Percentiles rank a stretch among this genome's conserved stretches.
phyloP scores from a whole-genome alignment of 331 rosid genomes.

The Rosa hybrid region DNA sequence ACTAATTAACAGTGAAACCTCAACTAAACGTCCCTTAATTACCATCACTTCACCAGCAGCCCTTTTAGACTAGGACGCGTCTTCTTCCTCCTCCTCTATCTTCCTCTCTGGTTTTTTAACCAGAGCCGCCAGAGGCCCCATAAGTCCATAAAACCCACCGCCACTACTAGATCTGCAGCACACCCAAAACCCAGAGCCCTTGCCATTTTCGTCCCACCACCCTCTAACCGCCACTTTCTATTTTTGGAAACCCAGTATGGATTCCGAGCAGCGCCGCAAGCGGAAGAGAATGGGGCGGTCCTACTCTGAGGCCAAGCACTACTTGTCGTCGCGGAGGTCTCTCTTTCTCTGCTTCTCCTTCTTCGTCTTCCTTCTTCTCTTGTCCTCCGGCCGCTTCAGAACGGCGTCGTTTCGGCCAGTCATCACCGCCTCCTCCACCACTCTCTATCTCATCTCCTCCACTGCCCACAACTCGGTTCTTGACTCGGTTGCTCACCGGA shows the following conservation, averaged over 20 bases:
- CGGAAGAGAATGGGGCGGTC: conserved; percentile 54
- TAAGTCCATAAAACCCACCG: not conserved
- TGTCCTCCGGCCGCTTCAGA: conserved; percentile 48
- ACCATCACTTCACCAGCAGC: conserved; percentile 15
- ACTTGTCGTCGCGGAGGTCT: conserved; percentile 53
- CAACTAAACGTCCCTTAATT: not conserved
- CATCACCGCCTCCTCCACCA: conserved; percentile 50
- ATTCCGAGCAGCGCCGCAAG: conserved; percentile 66
- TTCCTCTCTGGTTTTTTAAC: not conserved
- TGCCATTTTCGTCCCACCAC: not conserved
- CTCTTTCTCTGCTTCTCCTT: conserved; percentile 58
- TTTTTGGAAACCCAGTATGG: conserved; percentile 42
- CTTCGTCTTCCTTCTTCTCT: conserved; percentile 51
- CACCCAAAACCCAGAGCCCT: not conserved
- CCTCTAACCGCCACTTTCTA: not conserved
- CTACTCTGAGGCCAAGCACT: conserved; percentile 22
- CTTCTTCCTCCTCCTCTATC: not conserved
- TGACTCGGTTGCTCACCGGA: conserved; percentile 36
- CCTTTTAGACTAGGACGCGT: not conserved
- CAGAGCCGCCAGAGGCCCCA: not conserved
- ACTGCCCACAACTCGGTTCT: conserved; percentile 57
- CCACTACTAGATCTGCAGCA: conserved; percentile 18
- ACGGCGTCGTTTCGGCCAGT: conserved; percentile 49
- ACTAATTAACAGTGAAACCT: not conserved
- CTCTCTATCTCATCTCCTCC: conserved; percentile 53